Percentiles rank a stretch among this genome's conserved stretches.
These are phyloP conservation scores for Fusarium anthophilum DNA, from an alignment of 2,329 filamentous ascomycete genomes.

Conservation along the genomic window DNA sequence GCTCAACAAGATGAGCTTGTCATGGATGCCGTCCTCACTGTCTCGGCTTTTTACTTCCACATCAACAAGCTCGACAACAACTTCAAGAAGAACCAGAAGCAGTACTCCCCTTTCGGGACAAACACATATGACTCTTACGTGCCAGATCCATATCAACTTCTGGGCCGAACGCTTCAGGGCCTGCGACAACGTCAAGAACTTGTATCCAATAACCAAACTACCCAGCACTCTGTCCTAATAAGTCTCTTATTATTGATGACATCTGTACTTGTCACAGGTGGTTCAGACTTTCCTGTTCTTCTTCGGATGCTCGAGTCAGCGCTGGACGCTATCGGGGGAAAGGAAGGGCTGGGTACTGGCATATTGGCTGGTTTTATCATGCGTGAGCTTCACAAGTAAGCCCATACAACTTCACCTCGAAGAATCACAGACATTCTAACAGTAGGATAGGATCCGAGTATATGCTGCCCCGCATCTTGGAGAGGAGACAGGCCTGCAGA, in stretches of 20 bases:
- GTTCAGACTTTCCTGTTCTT: constrained; percentile 40
- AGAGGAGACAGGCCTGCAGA: constrained; percentile 37
- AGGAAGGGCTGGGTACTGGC: constrained; percentile 20
- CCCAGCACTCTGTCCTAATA: constrained; percentile 32
- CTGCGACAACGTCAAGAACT: constrained; percentile 33
- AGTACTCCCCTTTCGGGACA: not conserved
- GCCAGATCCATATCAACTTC: constrained; percentile 24
- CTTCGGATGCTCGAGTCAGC: constrained; percentile 42
- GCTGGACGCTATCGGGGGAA: constrained; percentile 40
- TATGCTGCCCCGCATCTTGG: constrained; percentile 39
- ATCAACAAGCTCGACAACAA: constrained; percentile 6
- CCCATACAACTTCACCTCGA: fast-evolving
- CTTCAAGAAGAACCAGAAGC: not conserved
- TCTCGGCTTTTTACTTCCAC: constrained; percentile 32
- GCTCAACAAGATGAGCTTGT: constrained; percentile 32
- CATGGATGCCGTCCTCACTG: constrained; percentile 35
- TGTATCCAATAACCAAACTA: not conserved
- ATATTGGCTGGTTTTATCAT: constrained; percentile 36
- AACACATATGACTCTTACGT: not conserved
- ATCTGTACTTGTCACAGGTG: constrained; percentile 39
- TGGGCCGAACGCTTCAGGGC: constrained; percentile 23
- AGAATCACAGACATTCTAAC: fast-evolving
- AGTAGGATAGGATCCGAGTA: constrained; percentile 21
- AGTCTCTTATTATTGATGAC: constrained; percentile 40
- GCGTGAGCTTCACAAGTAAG: constrained; percentile 43